phyloP scores from a whole-genome alignment of 768 basidiomycete species.

The Lepiota brunneoincarnata region DNA sequence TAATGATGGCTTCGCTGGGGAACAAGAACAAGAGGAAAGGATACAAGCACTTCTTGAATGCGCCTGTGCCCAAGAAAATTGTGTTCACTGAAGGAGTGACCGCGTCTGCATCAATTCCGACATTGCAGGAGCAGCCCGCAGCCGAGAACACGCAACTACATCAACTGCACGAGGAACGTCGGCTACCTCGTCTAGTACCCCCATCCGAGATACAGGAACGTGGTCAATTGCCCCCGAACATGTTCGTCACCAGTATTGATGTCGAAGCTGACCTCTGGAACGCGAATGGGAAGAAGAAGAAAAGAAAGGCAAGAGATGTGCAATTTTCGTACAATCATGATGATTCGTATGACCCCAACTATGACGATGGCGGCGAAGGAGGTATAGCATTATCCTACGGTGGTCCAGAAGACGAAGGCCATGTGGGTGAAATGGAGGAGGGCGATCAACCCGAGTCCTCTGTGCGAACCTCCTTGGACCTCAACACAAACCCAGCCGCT shows the following conservation, averaged over 20 bases:
- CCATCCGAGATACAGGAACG: slow-evolving; percentile 57
- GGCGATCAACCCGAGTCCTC: not conserved
- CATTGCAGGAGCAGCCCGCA: not conserved
- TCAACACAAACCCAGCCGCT: slow-evolving; percentile 1
- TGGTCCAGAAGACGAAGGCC: slow-evolving; percentile 16
- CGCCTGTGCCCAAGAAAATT: slow-evolving; percentile 47
- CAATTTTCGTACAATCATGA: not conserved
- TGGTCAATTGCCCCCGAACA: slow-evolving; percentile 51
- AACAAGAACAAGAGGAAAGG: slow-evolving; percentile 78
- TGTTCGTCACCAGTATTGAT: slow-evolving; percentile 73
- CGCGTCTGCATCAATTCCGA: not conserved
- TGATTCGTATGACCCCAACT: slow-evolving; percentile 3
- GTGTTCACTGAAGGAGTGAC: slow-evolving; percentile 34
- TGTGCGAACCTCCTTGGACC: too few relatives aligned
- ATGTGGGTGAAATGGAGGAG: not conserved
- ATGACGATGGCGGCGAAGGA: slow-evolving; percentile 14
- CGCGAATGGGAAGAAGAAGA: slow-evolving; percentile 22
- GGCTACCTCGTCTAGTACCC: slow-evolving; percentile 44
- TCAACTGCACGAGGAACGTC: slow-evolving; percentile 3
- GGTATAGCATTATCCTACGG: slow-evolving; percentile 19
- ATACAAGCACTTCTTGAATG: slow-evolving; percentile 51
- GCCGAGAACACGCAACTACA: not conserved
- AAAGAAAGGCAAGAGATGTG: slow-evolving; percentile 27
- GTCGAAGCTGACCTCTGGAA: slow-evolving; percentile 51
- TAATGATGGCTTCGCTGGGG: slow-evolving; percentile 53